Evolutionary conservation across 2,329 filamentous ascomycete species (phyloP), one percentile per base, ranked within the genome.

Genomic region (Penicillium nordicum): DNA sequence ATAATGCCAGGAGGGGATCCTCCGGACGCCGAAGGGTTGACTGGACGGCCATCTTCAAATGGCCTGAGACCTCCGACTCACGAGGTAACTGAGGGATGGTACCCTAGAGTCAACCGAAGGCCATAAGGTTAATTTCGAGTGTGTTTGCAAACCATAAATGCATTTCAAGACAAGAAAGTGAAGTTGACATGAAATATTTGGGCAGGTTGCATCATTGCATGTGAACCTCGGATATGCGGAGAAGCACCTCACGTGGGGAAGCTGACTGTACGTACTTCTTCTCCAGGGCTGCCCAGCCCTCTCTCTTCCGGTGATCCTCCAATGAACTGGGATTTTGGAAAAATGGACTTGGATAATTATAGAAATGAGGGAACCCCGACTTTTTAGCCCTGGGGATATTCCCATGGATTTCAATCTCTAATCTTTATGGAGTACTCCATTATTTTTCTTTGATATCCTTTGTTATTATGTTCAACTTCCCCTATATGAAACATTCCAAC

Each of bases 11-110:
- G 68, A 92, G 78, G 67, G 87, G 83, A 74, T 88, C 86, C 73
- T 89, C 83, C 64, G 84, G 60, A 65, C 81, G 79, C 63, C 86
- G 85, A 65, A 97, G 81, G 5, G 89, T 96, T 54, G 93, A 97
- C 78, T 96, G 92, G 62, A 82, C 88, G 60, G 91, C 90, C 93
- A 97, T 97, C 38, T 51, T 64, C 40, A 58, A 50, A 43, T 54
- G 52, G 52, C 29, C 45, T 38, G 27, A 45, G 41, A 46, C 53
- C 48, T 55, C 45, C 29, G 51, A 50, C 37, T 51, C 49, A 45
- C 40, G 37, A 44, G 40, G n/a, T 44, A 44, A 32, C 30, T 51
- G 52, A 50, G 14, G 10, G 25, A 27, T 5, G 23, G n/a, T 48
- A 21, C 43, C 29, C 53, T 52, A 52, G 18, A 40, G 21, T 52